These are phyloP conservation scores for Lactarius indigo DNA, from an alignment of 768 basidiomycete species.

Conservation along the genomic window DNA sequence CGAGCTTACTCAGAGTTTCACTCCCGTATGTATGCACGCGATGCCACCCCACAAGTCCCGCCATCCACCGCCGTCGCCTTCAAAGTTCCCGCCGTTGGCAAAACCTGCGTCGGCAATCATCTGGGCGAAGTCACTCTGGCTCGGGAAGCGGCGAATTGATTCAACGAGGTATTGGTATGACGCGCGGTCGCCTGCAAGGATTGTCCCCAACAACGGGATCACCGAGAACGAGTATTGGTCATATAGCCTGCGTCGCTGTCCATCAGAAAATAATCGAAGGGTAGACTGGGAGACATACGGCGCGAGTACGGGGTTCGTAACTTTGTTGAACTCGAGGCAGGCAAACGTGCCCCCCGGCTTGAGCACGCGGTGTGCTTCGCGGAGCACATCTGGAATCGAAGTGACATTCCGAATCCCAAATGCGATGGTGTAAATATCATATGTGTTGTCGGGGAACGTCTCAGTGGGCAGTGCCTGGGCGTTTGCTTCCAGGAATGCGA, in stretches of 20 bases:
- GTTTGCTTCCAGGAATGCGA: slow-evolving; percentile 90
- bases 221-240: slow-evolving; percentile 95
- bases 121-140: slow-evolving; percentile 79
- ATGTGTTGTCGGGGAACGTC: slow-evolving; percentile 74
- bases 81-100: slow-evolving; percentile 51
- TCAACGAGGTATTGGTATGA: slow-evolving; percentile 99
- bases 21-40: slow-evolving; percentile 79
- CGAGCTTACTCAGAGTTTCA: slow-evolving; percentile 55
- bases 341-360: slow-evolving; percentile 96
- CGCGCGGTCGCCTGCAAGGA: slow-evolving; percentile 89
- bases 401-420: slow-evolving; percentile 99
- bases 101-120: slow-evolving; percentile 91
- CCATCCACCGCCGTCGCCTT: slow-evolving; percentile 82
- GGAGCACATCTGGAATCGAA: slow-evolving; percentile 80
- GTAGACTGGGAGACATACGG: slow-evolving; percentile 52
- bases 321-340: slow-evolving; percentile 94
- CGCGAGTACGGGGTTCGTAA: slow-evolving; percentile 81
- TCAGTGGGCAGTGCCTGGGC: slow-evolving; percentile 72
- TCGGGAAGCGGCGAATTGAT: slow-evolving; percentile 91
- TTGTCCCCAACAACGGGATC: slow-evolving; percentile 93
- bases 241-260: slow-evolving; percentile 59
- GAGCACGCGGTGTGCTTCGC: slow-evolving; percentile 88
- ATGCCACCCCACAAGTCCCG: slow-evolving; percentile 84
- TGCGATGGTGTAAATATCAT: slow-evolving; percentile 97
- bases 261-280: slow-evolving; percentile 2